Percentiles rank a stretch among this genome's conserved stretches.
phyloP scores from a whole-genome alignment of 2,329 filamentous ascomycete species.

The Trichophyton mentagrophytes region DNA sequence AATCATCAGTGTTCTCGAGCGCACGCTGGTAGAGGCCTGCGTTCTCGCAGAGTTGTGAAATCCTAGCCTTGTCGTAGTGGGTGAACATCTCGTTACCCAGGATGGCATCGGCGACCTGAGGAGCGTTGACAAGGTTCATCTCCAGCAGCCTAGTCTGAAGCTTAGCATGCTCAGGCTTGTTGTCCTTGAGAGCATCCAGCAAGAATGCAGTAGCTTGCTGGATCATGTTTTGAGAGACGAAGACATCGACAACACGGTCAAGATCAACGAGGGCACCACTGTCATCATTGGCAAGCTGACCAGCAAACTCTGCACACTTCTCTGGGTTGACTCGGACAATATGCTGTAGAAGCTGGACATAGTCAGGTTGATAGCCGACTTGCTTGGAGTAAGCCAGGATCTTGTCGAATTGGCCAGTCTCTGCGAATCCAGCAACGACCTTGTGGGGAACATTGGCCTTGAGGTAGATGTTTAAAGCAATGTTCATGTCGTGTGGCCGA shows the following conservation, averaged over 20 bases:
- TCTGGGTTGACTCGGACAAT: slow-evolving; percentile 85
- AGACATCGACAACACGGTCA: slow-evolving; percentile 90
- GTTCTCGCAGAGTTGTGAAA: slow-evolving; percentile 85
- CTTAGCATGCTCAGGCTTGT: slow-evolving; percentile 83
- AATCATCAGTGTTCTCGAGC: slow-evolving; percentile 88
- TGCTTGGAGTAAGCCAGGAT: slow-evolving; percentile 84
- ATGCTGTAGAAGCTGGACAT: slow-evolving; percentile 80
- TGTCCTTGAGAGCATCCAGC: slow-evolving; percentile 86
- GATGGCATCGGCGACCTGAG: slow-evolving; percentile 95
- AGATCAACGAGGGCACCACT: slow-evolving; percentile 79
- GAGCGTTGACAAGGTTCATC: slow-evolving; percentile 95
- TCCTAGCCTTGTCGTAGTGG: slow-evolving; percentile 81
- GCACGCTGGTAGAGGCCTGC: slow-evolving; percentile 77
- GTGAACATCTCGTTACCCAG: slow-evolving; percentile 98
- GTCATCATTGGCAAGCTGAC: slow-evolving; percentile 80
- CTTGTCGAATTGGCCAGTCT: slow-evolving; percentile 93
- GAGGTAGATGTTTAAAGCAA: slow-evolving; percentile 80
- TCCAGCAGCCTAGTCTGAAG: slow-evolving; percentile 90
- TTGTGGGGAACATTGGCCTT: slow-evolving; percentile 85
- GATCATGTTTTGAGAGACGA: slow-evolving; percentile 95
- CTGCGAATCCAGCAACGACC: slow-evolving; percentile 86
- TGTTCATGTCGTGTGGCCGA: slow-evolving; percentile 71
- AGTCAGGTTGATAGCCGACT: slow-evolving; percentile 86
- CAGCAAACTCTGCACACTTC: slow-evolving; percentile 88
- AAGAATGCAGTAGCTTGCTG: slow-evolving; percentile 98